Evolutionary conservation across 2,329 filamentous ascomycete genomes (phyloP).

Genomic region (Beauveria varroae): DNA sequence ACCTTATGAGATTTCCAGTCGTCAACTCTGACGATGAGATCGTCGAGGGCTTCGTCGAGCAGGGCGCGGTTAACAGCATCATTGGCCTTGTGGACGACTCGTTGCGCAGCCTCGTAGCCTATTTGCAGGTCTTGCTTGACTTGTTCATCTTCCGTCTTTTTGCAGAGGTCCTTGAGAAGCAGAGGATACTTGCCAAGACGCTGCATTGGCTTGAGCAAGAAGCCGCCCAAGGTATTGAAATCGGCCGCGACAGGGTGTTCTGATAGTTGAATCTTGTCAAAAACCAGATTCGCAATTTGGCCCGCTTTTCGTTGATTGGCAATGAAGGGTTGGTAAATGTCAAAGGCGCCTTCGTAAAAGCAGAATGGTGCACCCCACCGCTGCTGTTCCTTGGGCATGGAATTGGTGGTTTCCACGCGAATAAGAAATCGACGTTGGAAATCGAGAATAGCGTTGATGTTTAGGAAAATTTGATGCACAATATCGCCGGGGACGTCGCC

Average conservation of each 20-base stretch:
- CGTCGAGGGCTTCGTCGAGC: conserved; percentile 72
- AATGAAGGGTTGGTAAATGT: conserved; percentile 94
- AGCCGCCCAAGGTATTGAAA: conserved; percentile 81
- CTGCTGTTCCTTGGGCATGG: conserved; percentile 65
- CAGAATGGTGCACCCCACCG: conserved; percentile 94
- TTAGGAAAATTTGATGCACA: conserved; percentile 92
- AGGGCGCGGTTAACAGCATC: conserved; percentile 86
- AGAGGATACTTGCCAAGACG: conserved; percentile 90
- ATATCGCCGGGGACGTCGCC: conserved; percentile 83
- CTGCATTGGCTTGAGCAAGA: conserved; percentile 94
- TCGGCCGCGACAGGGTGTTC: conserved; percentile 76
- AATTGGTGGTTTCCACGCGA: conserved; percentile 91
- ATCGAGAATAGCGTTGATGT: conserved; percentile 89
- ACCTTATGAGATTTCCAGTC: conserved; percentile 95
- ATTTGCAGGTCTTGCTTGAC: conserved; percentile 63
- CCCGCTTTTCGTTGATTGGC: conserved; percentile 92
- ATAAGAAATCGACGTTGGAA: conserved; percentile 95
- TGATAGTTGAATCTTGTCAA: conserved; percentile 74
- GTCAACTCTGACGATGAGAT: conserved; percentile 76
- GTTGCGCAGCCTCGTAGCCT: conserved; percentile 75
- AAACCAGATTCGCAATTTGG: conserved; percentile 72
- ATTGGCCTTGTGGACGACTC: conserved; percentile 78
- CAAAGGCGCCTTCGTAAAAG: conserved; percentile 76
- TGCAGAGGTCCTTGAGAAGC: conserved; percentile 79
- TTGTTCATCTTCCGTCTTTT: conserved; percentile 71